phyloP scores from a whole-genome alignment of 2,329 filamentous ascomycete species.

The Cercospora sp. region DNA sequence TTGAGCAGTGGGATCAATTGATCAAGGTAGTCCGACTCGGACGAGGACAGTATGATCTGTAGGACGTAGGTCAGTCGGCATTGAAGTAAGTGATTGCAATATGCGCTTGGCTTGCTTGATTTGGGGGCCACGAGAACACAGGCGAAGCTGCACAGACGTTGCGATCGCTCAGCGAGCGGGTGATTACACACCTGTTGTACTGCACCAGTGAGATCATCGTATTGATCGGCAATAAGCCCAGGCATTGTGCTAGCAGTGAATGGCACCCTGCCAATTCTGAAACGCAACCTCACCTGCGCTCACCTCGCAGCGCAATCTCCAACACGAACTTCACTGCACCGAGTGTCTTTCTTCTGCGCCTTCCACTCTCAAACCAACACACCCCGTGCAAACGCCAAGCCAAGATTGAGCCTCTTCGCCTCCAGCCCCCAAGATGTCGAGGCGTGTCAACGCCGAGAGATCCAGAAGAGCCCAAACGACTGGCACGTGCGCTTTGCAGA shows the following conservation, averaged over 20 bases:
- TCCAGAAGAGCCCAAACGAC: not conserved
- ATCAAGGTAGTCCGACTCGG: conserved; percentile 91
- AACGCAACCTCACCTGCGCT: not conserved
- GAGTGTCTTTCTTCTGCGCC: not conserved
- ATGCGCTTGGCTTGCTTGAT: not conserved
- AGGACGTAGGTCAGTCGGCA: conserved; percentile 22
- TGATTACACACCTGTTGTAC: conserved; percentile 51
- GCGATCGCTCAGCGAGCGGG: not conserved
- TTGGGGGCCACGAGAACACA: not conserved
- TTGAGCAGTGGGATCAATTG: conserved; percentile 92
- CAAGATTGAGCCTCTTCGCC: not conserved
- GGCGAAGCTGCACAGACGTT: not conserved
- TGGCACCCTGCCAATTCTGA: not conserved
- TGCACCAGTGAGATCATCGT: conserved; percentile 50
- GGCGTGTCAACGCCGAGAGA: not conserved
- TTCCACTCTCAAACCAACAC: not conserved
- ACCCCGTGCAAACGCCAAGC: not conserved
- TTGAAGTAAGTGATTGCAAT: not conserved
- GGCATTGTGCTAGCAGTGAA: conserved; percentile 33
- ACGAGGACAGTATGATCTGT: conserved; percentile 88
- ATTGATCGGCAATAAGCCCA: conserved; percentile 43
- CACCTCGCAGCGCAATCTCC: not conserved
- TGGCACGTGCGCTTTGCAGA: not conserved
- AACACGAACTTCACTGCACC: not conserved
- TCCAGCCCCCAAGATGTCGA: not conserved